Base-by-base conservation (phyloP, 2,329 filamentous ascomycete species). In the Piedraia hortae region DNA sequence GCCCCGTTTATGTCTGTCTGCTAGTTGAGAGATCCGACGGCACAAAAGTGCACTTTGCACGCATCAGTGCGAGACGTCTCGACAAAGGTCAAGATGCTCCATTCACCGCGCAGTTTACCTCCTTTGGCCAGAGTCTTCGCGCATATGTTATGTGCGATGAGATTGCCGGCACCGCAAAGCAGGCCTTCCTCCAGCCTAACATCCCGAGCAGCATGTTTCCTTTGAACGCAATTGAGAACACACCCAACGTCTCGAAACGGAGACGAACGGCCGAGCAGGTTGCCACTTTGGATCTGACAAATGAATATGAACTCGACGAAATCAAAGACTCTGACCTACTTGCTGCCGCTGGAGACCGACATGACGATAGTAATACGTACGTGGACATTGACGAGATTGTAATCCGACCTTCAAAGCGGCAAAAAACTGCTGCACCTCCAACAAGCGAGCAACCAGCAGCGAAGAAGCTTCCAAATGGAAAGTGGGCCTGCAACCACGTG, bases 101-200 rank as follows among this genome's bases (percentile, higher is more conserved):
- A 1, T 68, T 70, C 29, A 58, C 46, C 10, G 58, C 65, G 1
- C 46, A 58, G 0, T 39, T 77, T 10, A 54, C 43, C 1, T 47
- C 47, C 4, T 39, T 50, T 0, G 55, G 59, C 10, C 59, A 69
- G 25, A 46, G 54, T 3, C 58, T 85, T 15, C 54, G 54, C 12
- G 74, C 65, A 28, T 62, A 67, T 37, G 53, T 80, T 21, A 72
- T 74, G 42, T 93, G 80, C 31, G 82, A 91, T 45, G 68, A 77
- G 19, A 70, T 93, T 34, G 62, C 60, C 28, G 61, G 61, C 6
- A 66, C 62, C 6, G 42, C 55, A 35, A 50, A 53, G 28, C 45
- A 48, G 27, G 61, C 58, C 4, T 50, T 52, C 12, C 28, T 66
- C 6, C 53, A 50, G 22, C 54, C 54, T 4, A 44, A 53, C 16